Conservation (phyloP, 2,329 filamentous ascomycete genomes). For the Dactylonectria estremocensis region DNA sequence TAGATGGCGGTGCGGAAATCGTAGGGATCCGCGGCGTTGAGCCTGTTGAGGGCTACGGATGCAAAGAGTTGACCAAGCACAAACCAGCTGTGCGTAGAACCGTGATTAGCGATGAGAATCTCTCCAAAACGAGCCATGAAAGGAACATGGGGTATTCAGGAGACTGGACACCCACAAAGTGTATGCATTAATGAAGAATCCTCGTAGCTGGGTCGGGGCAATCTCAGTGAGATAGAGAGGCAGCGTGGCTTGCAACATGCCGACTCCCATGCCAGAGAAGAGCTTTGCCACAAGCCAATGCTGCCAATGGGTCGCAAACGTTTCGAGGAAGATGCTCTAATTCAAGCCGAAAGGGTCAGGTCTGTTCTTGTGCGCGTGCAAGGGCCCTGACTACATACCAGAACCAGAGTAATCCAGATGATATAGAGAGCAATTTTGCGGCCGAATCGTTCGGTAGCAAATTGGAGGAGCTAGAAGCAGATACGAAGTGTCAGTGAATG, state of each 20-base stretch:
- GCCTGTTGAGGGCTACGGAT: constrained; percentile 32
- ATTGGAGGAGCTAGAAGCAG: constrained; percentile 27
- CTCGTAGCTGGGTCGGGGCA: constrained; percentile 34
- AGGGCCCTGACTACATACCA: constrained; percentile 14
- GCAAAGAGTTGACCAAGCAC: constrained; percentile 35
- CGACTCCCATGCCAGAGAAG: constrained; percentile 36
- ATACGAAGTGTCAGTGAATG: not conserved
- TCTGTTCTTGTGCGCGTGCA: not conserved
- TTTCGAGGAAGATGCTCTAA: constrained; percentile 33
- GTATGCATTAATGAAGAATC: constrained; percentile 35
- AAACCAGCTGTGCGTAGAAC: constrained; percentile 27
- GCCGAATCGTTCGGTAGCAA: constrained; percentile 28
- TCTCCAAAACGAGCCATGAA: fast-evolving
- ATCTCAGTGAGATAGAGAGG: constrained; percentile 36
- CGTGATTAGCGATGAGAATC: not conserved
- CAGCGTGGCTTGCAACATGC: constrained; percentile 34
- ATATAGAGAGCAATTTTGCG: constrained; percentile 31
- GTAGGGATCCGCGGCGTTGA: constrained; percentile 28
- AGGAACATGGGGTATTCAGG: too few species aligned
- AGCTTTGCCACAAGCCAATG: constrained; percentile 38
- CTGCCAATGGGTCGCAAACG: constrained; percentile 31
- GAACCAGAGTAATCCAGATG: constrained; percentile 29
- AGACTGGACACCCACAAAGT: constrained; percentile 25
- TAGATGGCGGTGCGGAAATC: constrained; percentile 34
- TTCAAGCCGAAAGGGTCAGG: not conserved